A percentile compares a stretch with the other conserved stretches of the same genome.
Conservation (phyloP, 2,329 filamentous ascomycete genomes). For the Sporothrix variecibatus region DNA sequence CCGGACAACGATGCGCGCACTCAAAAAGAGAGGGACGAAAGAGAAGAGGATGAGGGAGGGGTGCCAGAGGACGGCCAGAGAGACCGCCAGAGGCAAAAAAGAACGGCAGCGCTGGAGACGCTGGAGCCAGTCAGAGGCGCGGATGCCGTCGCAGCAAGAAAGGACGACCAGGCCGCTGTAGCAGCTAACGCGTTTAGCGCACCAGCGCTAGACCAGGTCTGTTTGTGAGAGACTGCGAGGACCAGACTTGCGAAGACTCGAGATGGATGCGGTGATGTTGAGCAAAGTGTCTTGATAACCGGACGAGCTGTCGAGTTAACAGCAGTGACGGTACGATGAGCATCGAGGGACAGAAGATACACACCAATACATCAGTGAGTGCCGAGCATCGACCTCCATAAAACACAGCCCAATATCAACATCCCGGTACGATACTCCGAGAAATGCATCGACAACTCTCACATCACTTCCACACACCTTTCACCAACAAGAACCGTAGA, state of each 20-base stretch:
- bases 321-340: background rate
- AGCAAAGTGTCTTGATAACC: background rate
- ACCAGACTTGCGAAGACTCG: background rate
- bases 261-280: background rate
- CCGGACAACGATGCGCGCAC: background rate
- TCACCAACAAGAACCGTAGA: background rate
- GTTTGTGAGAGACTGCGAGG: background rate
- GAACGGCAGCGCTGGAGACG: slow-evolving; percentile 5
- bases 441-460: background rate
- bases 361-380: background rate
- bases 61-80: background rate
- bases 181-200: slow-evolving; percentile 25
- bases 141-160: slow-evolving; percentile 17
- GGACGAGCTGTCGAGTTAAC: background rate
- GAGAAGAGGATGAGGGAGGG: background rate
- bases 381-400: background rate
- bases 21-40: background rate
- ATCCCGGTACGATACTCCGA: background rate
- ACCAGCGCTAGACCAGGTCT: slow-evolving; percentile 3
- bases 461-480: background rate
- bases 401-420: background rate
- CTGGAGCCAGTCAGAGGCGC: slow-evolving; percentile 14
- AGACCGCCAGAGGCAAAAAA: slow-evolving; percentile 18
- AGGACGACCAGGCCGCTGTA: slow-evolving; percentile 18
- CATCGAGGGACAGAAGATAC: too few species aligned